Percentiles rank a stretch among this genome's conserved stretches.
Evolutionary conservation across 2,329 filamentous ascomycete species (phyloP).

Genomic region (Penicillium nordicum): DNA sequence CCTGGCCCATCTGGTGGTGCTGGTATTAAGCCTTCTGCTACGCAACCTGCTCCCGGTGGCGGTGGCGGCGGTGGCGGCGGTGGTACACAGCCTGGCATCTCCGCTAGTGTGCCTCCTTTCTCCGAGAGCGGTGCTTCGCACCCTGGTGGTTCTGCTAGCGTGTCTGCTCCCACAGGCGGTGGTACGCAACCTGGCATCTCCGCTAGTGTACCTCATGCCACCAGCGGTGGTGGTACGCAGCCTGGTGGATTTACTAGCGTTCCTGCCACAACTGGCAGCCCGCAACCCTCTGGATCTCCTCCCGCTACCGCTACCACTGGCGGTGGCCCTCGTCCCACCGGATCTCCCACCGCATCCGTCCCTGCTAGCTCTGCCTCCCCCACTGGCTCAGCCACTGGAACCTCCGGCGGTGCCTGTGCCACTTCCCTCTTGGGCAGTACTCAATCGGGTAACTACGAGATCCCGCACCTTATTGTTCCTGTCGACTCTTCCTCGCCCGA

Average conservation of each 20-base stretch:
- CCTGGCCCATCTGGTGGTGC: background rate
- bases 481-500: conserved; percentile 55
- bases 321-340: conserved; percentile 1
- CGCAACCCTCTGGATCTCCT: background rate
- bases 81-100: background rate
- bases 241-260: background rate
- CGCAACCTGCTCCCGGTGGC: background rate
- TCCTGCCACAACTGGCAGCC: background rate
- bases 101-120: background rate
- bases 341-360: conserved; percentile 6
- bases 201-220: background rate
- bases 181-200: background rate
- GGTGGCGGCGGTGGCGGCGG: background rate
- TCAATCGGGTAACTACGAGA: conserved; percentile 50
- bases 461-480: conserved; percentile 62
- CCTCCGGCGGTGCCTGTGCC: conserved; percentile 39
- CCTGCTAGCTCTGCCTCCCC: conserved; percentile 12
- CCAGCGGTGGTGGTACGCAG: background rate
- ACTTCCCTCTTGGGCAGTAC: conserved; percentile 42
- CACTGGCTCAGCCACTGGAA: conserved; percentile 12
- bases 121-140: background rate
- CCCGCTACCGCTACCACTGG: background rate
- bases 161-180: background rate
- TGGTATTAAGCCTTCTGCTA: background rate
- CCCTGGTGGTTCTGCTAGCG: background rate